Evolutionary conservation across 2,329 filamentous ascomycete genomes (phyloP), one percentile per base, ranked within the genome.

Genomic region (Colletotrichum lentis): DNA sequence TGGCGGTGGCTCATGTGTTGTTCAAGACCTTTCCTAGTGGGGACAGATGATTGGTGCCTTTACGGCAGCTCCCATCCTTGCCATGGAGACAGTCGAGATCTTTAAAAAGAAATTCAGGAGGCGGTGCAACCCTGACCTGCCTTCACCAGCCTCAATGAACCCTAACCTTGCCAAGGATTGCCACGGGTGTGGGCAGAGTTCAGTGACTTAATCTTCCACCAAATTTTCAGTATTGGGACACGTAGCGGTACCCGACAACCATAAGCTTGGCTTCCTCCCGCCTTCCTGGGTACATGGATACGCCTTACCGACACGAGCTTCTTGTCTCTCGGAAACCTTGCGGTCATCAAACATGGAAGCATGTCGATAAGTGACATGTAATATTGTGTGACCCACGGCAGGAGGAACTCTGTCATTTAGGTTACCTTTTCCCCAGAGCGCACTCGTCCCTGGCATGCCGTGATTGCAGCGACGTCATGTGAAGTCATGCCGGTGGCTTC

Each of bases 71-170:
- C 43, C 59, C 55, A 70, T 72, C 67, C 67, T 66, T 60, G 31
- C 44, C 49, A 18, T 69, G 59, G 49, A 62, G 64, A 55, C 65
- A 67, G 65, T 62, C 66, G 64, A 62, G 68, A 68, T 70, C 64
- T 69, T 67, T 70, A 71, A 67, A 71, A 72, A 71, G 60, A 71
- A 68, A 57, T 39, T 22, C 41, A 43, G 58, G 68, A 71, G 67
- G 70, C 66, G 65, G 67, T 70, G 64, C 68, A 57, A 72, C 67
- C 59, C 53, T 61, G 54, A 56, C 62, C 50, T 53, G 46, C 24
- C 18, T 47, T 57, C 54, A 63, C 62, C 66, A 69, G 62, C 62
- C 62, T 31, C 60, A 22, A 57, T 53, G 43, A 67, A 58, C 63
- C 66, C 47, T 43, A 54, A 63, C 53, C 56, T 57, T 61, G 55